These are phyloP conservation scores for Xylariaceae sp. DNA, from an alignment of 2,329 filamentous ascomycete genomes.

Conservation along the genomic window DNA sequence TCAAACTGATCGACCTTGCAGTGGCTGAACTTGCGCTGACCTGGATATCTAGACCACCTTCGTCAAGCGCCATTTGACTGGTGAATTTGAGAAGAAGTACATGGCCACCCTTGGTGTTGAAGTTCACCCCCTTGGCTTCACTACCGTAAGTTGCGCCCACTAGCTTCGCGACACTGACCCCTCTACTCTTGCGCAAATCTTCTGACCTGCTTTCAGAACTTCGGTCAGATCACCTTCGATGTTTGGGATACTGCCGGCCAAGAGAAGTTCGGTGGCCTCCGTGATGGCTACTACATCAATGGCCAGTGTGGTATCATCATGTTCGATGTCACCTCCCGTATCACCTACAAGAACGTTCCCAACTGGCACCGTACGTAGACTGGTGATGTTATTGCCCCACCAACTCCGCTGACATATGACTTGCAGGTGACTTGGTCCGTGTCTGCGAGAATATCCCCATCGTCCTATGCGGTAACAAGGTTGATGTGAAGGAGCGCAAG, in stretches of 20 bases:
- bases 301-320: conserved; percentile 99
- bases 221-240: conserved; percentile 95
- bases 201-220: conserved; percentile 58
- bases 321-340: conserved; percentile 99
- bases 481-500: conserved; percentile 99
- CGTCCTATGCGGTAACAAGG: conserved; percentile 98
- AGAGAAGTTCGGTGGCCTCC: conserved; percentile 99
- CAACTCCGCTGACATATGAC: conserved; percentile 9
- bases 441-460: conserved; percentile 99
- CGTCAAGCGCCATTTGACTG: conserved; percentile 99
- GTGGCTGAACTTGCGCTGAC: conserved; percentile 15
- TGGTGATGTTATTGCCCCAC: background rate
- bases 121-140: conserved; percentile 97
- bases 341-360: conserved; percentile 99
- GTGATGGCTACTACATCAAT: conserved; percentile 99
- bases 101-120: conserved; percentile 99
- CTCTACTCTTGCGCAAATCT: conserved; percentile 15
- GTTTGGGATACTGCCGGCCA: conserved; percentile 99
- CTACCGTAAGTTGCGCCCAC: conserved; percentile 72
- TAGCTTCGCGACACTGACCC: conserved; percentile 1
- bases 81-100: conserved; percentile 99
- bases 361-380: conserved; percentile 95
- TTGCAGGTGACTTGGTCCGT: conserved; percentile 87
- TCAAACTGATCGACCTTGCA: conserved; percentile 1
- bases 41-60: conserved; percentile 77